Evolutionary conservation across 345 rosid species (phyloP).

Genomic region (Citrus hindsii): DNA sequence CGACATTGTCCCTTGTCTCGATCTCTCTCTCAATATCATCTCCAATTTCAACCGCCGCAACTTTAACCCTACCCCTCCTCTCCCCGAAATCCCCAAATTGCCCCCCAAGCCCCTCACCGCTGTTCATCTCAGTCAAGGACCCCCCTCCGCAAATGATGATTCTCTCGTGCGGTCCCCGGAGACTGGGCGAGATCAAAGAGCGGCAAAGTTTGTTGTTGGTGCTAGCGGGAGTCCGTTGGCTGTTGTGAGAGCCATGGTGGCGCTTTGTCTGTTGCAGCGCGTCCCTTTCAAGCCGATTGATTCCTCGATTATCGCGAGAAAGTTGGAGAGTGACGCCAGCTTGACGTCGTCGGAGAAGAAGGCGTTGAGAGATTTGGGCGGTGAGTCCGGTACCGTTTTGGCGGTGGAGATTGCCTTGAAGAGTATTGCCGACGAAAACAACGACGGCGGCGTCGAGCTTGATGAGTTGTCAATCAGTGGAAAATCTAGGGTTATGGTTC

Average conservation of each 20-base stretch:
- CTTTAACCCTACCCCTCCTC: conserved; percentile 62
- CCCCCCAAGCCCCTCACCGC: conserved; percentile 20
- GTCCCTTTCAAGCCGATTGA: conserved; percentile 77
- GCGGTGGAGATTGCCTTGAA: conserved; percentile 83
- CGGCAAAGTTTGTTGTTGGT: conserved; percentile 17
- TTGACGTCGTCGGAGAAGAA: conserved; percentile 66
- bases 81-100: conserved; percentile 49
- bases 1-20: conserved; percentile 64
- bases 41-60: conserved; percentile 70
- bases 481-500: conserved; percentile 78
- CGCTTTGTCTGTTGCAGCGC: conserved; percentile 72
- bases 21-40: conserved; percentile 65
- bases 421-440: conserved; percentile 80
- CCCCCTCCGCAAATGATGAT: conserved; percentile 2
- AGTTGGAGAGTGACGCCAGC: conserved; percentile 82
- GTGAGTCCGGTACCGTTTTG: conserved; percentile 71
- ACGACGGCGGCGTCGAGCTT: conserved; percentile 55
- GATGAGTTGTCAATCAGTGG: conserved; percentile 86
- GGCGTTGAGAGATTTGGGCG: conserved; percentile 77
- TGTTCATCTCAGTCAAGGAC: conserved; percentile 11
- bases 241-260: conserved; percentile 84
- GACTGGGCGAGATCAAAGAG: background rate
- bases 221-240: conserved; percentile 63
- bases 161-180: conserved; percentile 4
- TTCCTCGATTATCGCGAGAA: conserved; percentile 75